Percentiles rank a stretch among this genome's conserved stretches.
Conservation (phyloP, 305 asterid species). For the Petunia hybrid region DNA sequence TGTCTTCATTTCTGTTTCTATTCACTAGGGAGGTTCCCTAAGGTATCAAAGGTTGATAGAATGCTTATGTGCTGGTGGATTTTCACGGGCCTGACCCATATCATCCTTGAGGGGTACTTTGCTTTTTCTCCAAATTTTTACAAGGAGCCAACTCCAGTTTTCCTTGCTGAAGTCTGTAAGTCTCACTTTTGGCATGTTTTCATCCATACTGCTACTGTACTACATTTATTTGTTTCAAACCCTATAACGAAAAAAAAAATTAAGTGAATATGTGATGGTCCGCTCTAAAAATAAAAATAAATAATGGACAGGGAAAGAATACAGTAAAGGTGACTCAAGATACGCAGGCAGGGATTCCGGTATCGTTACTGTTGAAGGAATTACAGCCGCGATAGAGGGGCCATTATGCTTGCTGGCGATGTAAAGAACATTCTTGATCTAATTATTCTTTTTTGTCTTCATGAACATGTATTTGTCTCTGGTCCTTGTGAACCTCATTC, state of each 20-base stretch:
- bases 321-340: conserved; percentile 93
- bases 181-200: conserved; percentile 28
- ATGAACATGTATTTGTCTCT: too few species aligned
- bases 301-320: conserved; percentile 78
- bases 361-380: conserved; percentile 73
- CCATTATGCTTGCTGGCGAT: conserved; percentile 73
- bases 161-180: conserved; percentile 88
- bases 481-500: neutral
- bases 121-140: conserved; percentile 71
- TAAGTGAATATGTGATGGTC: too few species aligned
- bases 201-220: neutral
- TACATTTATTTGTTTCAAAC: too few species aligned
- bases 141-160: conserved; percentile 62
- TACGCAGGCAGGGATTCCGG: conserved; percentile 73
- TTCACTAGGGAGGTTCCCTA: conserved; percentile 55
- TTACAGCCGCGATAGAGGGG: conserved; percentile 77
- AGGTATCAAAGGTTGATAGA: conserved; percentile 65
- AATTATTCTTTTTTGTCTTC: neutral
- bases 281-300: too few species aligned
- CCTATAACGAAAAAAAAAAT: too few species aligned
- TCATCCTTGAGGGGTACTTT: conserved; percentile 75
- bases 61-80: conserved; percentile 83
- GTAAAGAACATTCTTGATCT: conserved; percentile 47
- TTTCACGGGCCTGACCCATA: conserved; percentile 77
- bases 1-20: neutral